A percentile compares a stretch with the other conserved stretches of the same genome.
phyloP scores from a whole-genome alignment of 805 yeast species.

The Candida ascalaphidarum region DNA sequence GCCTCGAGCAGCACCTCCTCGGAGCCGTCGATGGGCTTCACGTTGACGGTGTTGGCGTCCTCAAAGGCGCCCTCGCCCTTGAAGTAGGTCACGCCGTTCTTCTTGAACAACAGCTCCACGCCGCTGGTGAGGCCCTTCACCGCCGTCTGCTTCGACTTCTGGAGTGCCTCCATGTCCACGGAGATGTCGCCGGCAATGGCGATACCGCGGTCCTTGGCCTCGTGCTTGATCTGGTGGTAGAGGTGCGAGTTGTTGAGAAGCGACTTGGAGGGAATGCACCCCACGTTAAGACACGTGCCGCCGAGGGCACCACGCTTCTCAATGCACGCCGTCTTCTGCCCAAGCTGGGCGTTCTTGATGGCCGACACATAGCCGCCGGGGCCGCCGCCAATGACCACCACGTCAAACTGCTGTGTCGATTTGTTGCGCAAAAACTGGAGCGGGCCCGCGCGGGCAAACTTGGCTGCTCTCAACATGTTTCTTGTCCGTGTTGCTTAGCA shows the following conservation, averaged over 20 bases:
- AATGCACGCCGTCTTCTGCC: slow-evolving; percentile 89
- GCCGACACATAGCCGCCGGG: slow-evolving; percentile 99
- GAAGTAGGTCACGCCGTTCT: slow-evolving; percentile 88
- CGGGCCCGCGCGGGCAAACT: slow-evolving; percentile 8
- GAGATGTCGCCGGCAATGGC: slow-evolving; percentile 67
- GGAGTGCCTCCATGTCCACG: slow-evolving; percentile 70
- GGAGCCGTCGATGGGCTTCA: slow-evolving; percentile 78
- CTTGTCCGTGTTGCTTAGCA: too few species aligned
- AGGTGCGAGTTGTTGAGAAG: slow-evolving; percentile 89
- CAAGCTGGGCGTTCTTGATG: slow-evolving; percentile 96
- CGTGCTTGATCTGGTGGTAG: slow-evolving; percentile 82
- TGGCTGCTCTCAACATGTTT: slow-evolving; percentile 9
- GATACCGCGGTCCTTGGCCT: slow-evolving; percentile 83
- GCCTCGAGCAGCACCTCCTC: slow-evolving; percentile 69
- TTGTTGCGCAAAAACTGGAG: slow-evolving; percentile 32
- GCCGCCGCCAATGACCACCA: slow-evolving; percentile 96
- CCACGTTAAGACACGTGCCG: slow-evolving; percentile 97
- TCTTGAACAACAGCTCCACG: slow-evolving; percentile 89
- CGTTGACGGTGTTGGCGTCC: slow-evolving; percentile 69
- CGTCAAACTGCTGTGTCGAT: slow-evolving; percentile 62
- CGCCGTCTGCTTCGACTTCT: slow-evolving; percentile 86
- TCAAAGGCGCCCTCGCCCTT: slow-evolving; percentile 89
- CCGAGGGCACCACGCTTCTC: slow-evolving; percentile 96
- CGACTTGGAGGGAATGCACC: slow-evolving; percentile 98
- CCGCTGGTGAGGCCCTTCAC: slow-evolving; percentile 90